A percentile compares a stretch with the other conserved stretches of the same genome.
Conservation (phyloP, 2,329 filamentous ascomycete species). For the Pseudogymnoascus sp. region DNA sequence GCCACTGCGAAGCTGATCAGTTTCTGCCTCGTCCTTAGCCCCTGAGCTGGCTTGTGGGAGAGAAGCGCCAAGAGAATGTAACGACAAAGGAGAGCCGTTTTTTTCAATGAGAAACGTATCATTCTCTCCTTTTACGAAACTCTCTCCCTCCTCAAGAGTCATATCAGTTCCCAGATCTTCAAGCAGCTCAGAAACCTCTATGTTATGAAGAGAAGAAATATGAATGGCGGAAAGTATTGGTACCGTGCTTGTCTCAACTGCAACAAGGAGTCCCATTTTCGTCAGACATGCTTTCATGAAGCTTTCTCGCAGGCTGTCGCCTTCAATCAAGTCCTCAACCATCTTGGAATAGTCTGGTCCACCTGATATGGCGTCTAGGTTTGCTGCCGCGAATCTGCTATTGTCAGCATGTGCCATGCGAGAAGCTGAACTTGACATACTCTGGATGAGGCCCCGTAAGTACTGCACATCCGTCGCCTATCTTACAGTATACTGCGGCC, state of each 20-base stretch:
- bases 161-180: slow-evolving; percentile 56
- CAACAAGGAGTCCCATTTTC: slow-evolving; percentile 77
- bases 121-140: slow-evolving; percentile 70
- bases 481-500: slow-evolving; percentile 75
- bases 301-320: slow-evolving; percentile 60
- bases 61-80: slow-evolving; percentile 46
- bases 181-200: slow-evolving; percentile 60
- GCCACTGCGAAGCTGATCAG: slow-evolving; percentile 17
- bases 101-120: slow-evolving; percentile 77
- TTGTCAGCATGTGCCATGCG: slow-evolving; percentile 14
- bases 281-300: slow-evolving; percentile 74
- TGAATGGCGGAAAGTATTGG: slow-evolving; percentile 64
- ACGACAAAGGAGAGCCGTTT: slow-evolving; percentile 50
- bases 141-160: slow-evolving; percentile 54
- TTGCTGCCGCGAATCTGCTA: slow-evolving; percentile 69
- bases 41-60: slow-evolving; percentile 29
- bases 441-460: slow-evolving; percentile 89
- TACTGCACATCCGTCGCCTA: slow-evolving; percentile 71
- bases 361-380: slow-evolving; percentile 60
- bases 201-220: slow-evolving; percentile 60
- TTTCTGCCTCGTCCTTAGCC: slow-evolving; percentile 11
- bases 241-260: slow-evolving; percentile 57
- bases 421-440: slow-evolving; percentile 40
- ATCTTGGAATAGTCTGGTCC: slow-evolving; percentile 63
- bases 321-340: slow-evolving; percentile 56